Evolutionary conservation across 768 basidiomycete species (phyloP).

Genomic region (Hygrocybe punicea): DNA sequence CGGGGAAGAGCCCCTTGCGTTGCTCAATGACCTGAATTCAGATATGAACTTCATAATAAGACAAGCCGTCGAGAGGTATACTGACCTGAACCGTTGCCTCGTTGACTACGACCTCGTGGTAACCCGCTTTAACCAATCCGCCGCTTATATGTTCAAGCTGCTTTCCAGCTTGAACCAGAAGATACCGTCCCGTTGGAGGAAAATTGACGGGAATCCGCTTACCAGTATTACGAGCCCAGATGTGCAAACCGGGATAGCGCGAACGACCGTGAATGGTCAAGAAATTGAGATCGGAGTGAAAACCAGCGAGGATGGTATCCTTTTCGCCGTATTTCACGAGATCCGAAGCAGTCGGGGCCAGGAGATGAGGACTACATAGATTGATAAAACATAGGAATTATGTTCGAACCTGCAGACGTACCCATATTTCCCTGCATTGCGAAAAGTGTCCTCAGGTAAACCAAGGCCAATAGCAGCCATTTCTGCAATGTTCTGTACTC

Average conservation of each 20-base stretch:
- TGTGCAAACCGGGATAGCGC: constrained; percentile 82
- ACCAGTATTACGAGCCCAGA: constrained; percentile 94
- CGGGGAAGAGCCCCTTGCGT: constrained; percentile 55
- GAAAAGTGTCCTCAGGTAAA: constrained; percentile 64
- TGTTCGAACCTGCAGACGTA: constrained; percentile 32
- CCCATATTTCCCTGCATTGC: constrained; percentile 83
- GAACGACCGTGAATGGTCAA: constrained; percentile 88
- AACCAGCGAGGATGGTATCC: constrained; percentile 88
- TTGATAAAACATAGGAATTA: not conserved
- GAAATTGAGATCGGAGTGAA: constrained; percentile 93
- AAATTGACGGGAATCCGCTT: constrained; percentile 86
- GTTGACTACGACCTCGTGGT: constrained; percentile 92
- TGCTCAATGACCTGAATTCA: constrained; percentile 56
- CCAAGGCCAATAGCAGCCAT: constrained; percentile 87
- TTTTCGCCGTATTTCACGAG: constrained; percentile 71
- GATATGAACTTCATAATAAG: not conserved
- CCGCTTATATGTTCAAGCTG: constrained; percentile 87
- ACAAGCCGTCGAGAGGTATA: not conserved
- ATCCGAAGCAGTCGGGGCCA: constrained; percentile 93
- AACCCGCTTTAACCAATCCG: constrained; percentile 87
- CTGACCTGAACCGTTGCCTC: constrained; percentile 68
- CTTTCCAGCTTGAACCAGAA: constrained; percentile 94
- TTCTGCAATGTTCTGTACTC: constrained; percentile 81
- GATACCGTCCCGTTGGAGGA: constrained; percentile 64
- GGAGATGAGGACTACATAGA: constrained; percentile 64